Conservation (phyloP, 805 yeast genomes). For the Wickerhamiella australiensis region DNA sequence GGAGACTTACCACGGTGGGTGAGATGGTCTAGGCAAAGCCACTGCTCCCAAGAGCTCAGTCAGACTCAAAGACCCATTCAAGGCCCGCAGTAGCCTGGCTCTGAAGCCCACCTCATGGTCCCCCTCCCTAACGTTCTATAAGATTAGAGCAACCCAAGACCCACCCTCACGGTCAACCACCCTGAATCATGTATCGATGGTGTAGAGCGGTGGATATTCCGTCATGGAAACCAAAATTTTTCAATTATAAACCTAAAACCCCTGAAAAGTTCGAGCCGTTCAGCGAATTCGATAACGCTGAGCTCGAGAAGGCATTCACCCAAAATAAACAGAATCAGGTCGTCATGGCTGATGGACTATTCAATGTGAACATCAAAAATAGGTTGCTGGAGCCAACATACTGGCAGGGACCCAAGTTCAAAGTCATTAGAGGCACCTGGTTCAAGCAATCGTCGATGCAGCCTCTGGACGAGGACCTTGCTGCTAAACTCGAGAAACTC, state of each 20-base stretch:
- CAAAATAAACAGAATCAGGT: conserved; percentile 29
- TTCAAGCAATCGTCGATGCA: conserved; percentile 40
- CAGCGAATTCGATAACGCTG: conserved; percentile 45
- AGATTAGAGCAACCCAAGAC: no score
- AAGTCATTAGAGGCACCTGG: conserved; percentile 80
- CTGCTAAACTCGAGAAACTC: conserved; percentile 49
- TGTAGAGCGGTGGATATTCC: conserved; percentile 78
- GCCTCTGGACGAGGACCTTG: conserved; percentile 37
- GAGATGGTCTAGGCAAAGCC: no score
- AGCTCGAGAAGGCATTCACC: conserved; percentile 42
- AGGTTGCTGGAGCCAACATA: conserved; percentile 55
- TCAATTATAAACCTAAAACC: conserved; percentile 35
- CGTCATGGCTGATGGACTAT: conserved; percentile 73
- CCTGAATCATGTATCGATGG: conserved; percentile 48
- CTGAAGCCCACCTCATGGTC: no score
- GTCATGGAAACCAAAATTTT: conserved; percentile 49
- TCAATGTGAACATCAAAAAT: conserved; percentile 50
- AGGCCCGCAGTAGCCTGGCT: no score
- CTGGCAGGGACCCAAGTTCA: conserved; percentile 82
- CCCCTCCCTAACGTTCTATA: no score
- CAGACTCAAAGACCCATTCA: no score
- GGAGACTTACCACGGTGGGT: no score
- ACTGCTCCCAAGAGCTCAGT: no score
- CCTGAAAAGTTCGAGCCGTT: conserved; percentile 58
- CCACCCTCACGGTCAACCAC: no score